Conservation (phyloP, 768 basidiomycete genomes). For the Agaricus subrufescens region DNA sequence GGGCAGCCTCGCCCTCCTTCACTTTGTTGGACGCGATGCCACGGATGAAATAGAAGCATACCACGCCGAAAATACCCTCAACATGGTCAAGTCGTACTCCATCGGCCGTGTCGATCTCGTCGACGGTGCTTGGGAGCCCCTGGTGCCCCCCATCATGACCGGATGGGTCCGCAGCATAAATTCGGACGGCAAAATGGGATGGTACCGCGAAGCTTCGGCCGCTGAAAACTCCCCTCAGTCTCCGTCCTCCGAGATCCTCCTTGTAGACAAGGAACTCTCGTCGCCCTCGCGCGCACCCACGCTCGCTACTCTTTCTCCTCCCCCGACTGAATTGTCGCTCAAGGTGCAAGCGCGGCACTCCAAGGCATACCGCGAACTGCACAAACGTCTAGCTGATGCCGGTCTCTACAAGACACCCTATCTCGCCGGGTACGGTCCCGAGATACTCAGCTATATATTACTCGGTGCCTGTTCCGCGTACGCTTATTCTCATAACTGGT, state of each 20-base stretch:
- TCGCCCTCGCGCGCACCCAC: conserved; percentile 26
- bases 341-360: conserved; percentile 64
- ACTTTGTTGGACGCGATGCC: conserved; percentile 94
- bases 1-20: conserved; percentile 81
- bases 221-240: conserved; percentile 26
- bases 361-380: conserved; percentile 75
- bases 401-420: conserved; percentile 86
- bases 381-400: conserved; percentile 65
- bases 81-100: conserved; percentile 56
- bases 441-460: conserved; percentile 71
- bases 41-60: conserved; percentile 93
- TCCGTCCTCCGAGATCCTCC: conserved; percentile 52
- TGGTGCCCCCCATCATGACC: conserved; percentile 80
- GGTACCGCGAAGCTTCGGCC: conserved; percentile 61
- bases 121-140: conserved; percentile 62
- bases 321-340: conserved; percentile 49
- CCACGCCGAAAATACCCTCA: conserved; percentile 60
- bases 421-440: conserved; percentile 85
- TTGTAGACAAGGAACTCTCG: conserved; percentile 42
- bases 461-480: conserved; percentile 57
- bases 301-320: conserved; percentile 45
- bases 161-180: conserved; percentile 66
- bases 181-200: conserved; percentile 37
- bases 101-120: conserved; percentile 65
- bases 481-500: conserved; percentile 61